Base-by-base conservation (phyloP, 306 rosid genomes). In the Fragaria nilgerrensis region DNA sequence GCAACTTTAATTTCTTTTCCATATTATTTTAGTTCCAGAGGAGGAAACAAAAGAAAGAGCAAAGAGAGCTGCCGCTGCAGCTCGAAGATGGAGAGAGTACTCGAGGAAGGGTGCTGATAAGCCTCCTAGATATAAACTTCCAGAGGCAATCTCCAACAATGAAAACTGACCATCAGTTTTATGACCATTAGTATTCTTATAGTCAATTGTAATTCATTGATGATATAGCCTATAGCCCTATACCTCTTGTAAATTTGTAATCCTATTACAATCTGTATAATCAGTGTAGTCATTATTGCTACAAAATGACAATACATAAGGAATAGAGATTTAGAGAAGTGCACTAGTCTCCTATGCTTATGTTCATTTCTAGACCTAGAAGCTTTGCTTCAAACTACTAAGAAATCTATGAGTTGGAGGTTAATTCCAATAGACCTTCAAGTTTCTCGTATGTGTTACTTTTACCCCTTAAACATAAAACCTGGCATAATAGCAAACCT, bases 71-170 rank as follows among this genome's bases (percentile, higher is more conserved):
- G 99, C 99, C 0, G 91, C 97, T 11, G 99, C 94, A 0, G 91
- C 99, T 75, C 80, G 97, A 63, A 85, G 95, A 83, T 95, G 99
- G 99, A 86, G 99, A 71, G 99, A 95, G 86, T 95, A 95, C 85
- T 95, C 99, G 7, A 87, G 99, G 78, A 89, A 81, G 76, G 97
- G 97, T 15, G 92, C 71, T 2, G 94, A 89, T 77, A 95, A 92
- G 86, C 89, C 89, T 84, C 93, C 97, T 25, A 83, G 92, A 23
- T 87, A 87, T 77, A 95, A 95, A 80, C 99, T 95, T 79, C 99
- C 97, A 14, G 96, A 90, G 76, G 75, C 86, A 59, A 66, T 85
- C 52, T 88, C 93, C 36, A 74, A 45, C 81, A 71, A 79, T 41
- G 94, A 89, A 64, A 81, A 86, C 39, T 89, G 80, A 91, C 82